A percentile compares a stretch with the other conserved stretches of the same genome.
Evolutionary conservation across 2,329 filamentous ascomycete species (phyloP).

Genomic region (Ceratocystis eucalypticola): DNA sequence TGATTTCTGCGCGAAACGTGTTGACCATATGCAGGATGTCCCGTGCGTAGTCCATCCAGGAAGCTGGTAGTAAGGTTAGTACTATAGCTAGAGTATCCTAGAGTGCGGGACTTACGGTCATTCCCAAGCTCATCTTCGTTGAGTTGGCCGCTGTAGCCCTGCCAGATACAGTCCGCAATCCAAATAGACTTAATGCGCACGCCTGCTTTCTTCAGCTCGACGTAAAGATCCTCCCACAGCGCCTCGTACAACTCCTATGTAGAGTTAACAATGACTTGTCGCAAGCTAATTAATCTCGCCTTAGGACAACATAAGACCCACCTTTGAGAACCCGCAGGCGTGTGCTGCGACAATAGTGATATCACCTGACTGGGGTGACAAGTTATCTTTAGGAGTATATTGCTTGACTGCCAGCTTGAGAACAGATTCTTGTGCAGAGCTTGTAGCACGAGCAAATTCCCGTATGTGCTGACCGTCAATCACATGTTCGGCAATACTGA

Average conservation of each 20-base stretch:
- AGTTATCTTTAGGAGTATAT: slow-evolving; percentile 65
- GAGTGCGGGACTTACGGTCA: slow-evolving; percentile 49
- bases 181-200: slow-evolving; percentile 70
- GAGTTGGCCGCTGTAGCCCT: slow-evolving; percentile 63
- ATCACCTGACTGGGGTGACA: slow-evolving; percentile 54
- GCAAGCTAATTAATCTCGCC: not conserved
- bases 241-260: slow-evolving; percentile 77
- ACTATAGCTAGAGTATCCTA: not conserved
- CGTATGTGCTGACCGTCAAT: slow-evolving; percentile 65
- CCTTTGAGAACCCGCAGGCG: slow-evolving; percentile 88
- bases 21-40: slow-evolving; percentile 81
- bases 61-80: slow-evolving; percentile 39
- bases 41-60: slow-evolving; percentile 73
- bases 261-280: not conserved
- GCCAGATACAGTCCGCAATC: slow-evolving; percentile 80
- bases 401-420: slow-evolving; percentile 71
- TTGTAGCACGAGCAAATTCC: slow-evolving; percentile 63
- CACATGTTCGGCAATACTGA: slow-evolving; percentile 36
- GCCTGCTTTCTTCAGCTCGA: slow-evolving; percentile 38
- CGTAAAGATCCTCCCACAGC: slow-evolving; percentile 70
- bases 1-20: slow-evolving; percentile 51
- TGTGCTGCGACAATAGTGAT: slow-evolving; percentile 77
- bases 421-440: slow-evolving; percentile 58
- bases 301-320: slow-evolving; percentile 24
- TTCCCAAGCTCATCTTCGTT: slow-evolving; percentile 69